Conservation (phyloP, 2,329 filamentous ascomycete species). For the Elsinoe fawcettii region DNA sequence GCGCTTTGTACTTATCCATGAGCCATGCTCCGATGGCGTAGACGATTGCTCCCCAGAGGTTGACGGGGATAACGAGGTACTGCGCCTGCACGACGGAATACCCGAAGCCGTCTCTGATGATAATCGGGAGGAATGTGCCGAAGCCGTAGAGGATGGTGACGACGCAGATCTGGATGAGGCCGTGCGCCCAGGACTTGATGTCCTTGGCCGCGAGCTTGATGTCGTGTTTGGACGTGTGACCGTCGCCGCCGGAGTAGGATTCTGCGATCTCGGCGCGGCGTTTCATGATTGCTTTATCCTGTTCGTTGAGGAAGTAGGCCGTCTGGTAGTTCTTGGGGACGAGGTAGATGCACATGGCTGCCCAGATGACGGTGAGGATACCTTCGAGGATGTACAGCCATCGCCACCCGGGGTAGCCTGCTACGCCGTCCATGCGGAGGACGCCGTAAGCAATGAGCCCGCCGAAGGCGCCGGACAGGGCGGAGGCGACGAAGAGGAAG, state of each 20-base stretch:
- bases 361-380: slow-evolving; percentile 27
- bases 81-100: slow-evolving; percentile 34
- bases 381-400: slow-evolving; percentile 29
- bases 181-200: slow-evolving; percentile 29
- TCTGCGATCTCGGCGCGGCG: slow-evolving; percentile 26
- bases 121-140: slow-evolving; percentile 37
- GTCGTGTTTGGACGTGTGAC: slow-evolving; percentile 26
- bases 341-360: slow-evolving; percentile 26
- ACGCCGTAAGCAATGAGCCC: slow-evolving; percentile 26
- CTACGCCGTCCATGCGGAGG: slow-evolving; percentile 25
- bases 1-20: slow-evolving; percentile 32
- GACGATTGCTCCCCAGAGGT: slow-evolving; percentile 35
- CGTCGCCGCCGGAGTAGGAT: slow-evolving; percentile 27
- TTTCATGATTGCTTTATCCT: slow-evolving; percentile 28
- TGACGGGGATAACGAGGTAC: slow-evolving; percentile 37
- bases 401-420: slow-evolving; percentile 26
- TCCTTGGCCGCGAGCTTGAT: slow-evolving; percentile 29
- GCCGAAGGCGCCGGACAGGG: slow-evolving; percentile 23
- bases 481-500: slow-evolving; percentile 16
- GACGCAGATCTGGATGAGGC: slow-evolving; percentile 33
- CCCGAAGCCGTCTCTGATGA: slow-evolving; percentile 35
- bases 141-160: slow-evolving; percentile 37
- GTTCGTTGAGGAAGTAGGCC: slow-evolving; percentile 28
- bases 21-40: slow-evolving; percentile 34
- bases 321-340: slow-evolving; percentile 29